Base-by-base conservation (phyloP, 2,329 filamentous ascomycete species). In the Talaromyces sp. region DNA sequence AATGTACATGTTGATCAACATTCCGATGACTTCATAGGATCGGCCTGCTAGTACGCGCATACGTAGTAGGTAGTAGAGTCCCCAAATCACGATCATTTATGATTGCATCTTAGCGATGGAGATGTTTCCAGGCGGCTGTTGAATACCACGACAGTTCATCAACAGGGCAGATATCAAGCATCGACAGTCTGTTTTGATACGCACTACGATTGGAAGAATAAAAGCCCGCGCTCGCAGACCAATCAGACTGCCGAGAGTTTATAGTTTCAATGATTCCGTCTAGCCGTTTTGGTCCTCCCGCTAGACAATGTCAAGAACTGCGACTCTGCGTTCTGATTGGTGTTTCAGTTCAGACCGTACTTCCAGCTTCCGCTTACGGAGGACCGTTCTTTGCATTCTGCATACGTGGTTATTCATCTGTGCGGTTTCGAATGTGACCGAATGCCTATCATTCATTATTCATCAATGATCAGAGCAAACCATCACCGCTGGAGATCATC, bases 401-500 rank as follows among this genome's bases (percentile, higher is more conserved):
- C n/a, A n/a, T n/a, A n/a, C n/a, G n/a, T n/a, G n/a, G n/a, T n/a
- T n/a, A 28, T 28, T 28, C 25, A 28, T 28, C 3, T 28, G 2
- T 13, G 9, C 19, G 17, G 28, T n/a, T 17, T 46, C 28, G 25
- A 31, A 46, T 46, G 41, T 9, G 40, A 5, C n/a, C 2, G 36
- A 8, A 39, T 4, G 17, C 2, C 3, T 45, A n/a, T 2, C 13
- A 15, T 22, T 5, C 6, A 15, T 7, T 19, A 11, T 11, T 10
- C 15, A 31, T 31, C 5, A 31, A 46, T 19, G 15, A 46, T 2
- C 43, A 48, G 33, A 17, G 10, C 7, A 33, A 45, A 39, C 28
- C 19, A 54, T 21, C 37, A 54, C 52, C 52, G 52, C 52, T 43
- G 28, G 52, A 45, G 52, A 54, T 54, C 52, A 43, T 45, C 52